These are phyloP conservation scores for Eucalyptus victrix DNA, from an alignment of 345 rosid genomes.

Conservation along the genomic window DNA sequence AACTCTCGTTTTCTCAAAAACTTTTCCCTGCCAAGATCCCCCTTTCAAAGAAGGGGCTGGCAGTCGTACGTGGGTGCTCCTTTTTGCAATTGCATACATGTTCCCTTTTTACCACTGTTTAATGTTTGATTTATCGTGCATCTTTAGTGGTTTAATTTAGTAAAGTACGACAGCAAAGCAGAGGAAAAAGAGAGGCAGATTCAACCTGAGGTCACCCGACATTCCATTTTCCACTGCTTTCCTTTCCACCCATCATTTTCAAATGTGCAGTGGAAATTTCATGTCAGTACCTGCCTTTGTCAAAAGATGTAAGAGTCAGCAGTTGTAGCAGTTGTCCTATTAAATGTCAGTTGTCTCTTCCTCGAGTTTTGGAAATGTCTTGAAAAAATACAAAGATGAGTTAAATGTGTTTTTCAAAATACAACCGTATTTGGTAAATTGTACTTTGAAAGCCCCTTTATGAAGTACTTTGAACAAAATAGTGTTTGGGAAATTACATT, in stretches of 20 bases:
- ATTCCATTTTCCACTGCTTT: neutral
- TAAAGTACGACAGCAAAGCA: neutral
- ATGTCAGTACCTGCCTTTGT: neutral
- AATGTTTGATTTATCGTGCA: neutral
- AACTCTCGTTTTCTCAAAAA: neutral
- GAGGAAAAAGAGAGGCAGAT: neutral
- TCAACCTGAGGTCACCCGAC: neutral
- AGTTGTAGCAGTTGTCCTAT: neutral
- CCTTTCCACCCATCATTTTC: neutral
- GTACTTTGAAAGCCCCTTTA: too few species aligned
- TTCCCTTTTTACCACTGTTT: neutral
- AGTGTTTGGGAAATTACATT: too few species aligned
- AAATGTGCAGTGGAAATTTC: neutral
- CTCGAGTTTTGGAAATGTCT: too few species aligned
- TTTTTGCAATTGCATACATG: neutral
- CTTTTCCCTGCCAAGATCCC: neutral
- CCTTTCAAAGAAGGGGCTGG: neutral
- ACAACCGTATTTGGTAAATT: too few species aligned
- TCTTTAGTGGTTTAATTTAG: neutral
- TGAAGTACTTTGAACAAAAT: too few species aligned
- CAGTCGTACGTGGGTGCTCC: neutral
- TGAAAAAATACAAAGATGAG: too few species aligned
- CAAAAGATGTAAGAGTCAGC: neutral
- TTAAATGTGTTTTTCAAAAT: too few species aligned
- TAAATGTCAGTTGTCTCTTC: too few species aligned